phyloP scores from a whole-genome alignment of 495 filamentous ascomycete species.

The Trichoderma erinaceum region DNA sequence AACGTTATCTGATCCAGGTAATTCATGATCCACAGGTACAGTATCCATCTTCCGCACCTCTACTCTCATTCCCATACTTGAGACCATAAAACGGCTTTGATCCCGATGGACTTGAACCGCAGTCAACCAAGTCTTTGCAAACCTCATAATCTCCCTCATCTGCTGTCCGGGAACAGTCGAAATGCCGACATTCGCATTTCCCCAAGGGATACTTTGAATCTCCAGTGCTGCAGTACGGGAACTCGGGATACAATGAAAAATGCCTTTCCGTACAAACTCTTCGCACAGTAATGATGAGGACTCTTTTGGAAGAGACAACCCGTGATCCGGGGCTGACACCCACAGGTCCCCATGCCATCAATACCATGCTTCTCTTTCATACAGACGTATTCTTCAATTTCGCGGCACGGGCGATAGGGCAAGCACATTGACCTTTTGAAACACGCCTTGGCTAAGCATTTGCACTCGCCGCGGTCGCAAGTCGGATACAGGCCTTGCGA shows the following conservation, averaged over 20 bases:
- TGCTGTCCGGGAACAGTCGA: not conserved
- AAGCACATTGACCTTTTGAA: not conserved
- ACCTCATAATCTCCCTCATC: constrained; percentile 6
- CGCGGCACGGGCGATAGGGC: not conserved
- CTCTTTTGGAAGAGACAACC: not conserved
- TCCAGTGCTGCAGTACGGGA: not conserved
- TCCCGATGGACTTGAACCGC: not conserved
- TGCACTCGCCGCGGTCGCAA: not conserved
- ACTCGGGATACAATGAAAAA: not conserved
- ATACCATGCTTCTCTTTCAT: not conserved
- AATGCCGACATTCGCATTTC: not conserved
- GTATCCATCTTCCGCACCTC: not conserved
- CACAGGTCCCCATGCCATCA: not conserved
- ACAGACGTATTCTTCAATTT: not conserved
- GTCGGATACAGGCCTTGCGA: not conserved
- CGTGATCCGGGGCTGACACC: not conserved
- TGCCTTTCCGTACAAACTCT: not conserved
- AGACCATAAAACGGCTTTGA: not conserved
- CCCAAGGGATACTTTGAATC: not conserved
- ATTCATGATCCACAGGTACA: not conserved
- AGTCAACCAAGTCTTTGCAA: not conserved
- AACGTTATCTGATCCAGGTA: not conserved
- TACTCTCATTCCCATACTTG: not conserved
- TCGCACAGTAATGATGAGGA: not conserved
- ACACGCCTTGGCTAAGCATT: not conserved